Percentiles rank a stretch among this genome's conserved stretches.
Conservation (phyloP, 2,329 filamentous ascomycete genomes). For the Colletotrichum karsti region DNA sequence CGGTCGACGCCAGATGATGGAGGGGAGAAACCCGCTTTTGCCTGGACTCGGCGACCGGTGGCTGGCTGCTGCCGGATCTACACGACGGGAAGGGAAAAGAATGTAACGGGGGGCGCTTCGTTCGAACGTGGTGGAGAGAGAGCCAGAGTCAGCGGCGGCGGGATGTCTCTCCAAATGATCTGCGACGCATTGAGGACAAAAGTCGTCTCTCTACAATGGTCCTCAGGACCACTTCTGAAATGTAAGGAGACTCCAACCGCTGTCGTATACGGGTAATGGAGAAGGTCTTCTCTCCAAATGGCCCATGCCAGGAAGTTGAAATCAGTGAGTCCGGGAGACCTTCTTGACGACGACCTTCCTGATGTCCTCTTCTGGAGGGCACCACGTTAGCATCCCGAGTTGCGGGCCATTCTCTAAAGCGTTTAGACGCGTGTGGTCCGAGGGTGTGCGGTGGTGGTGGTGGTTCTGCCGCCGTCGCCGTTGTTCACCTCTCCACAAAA, state of each 20-base stretch:
- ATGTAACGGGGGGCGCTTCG: slow-evolving; percentile 4
- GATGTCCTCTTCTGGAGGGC: neutral
- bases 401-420: neutral
- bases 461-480: neutral
- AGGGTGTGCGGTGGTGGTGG: neutral
- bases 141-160: neutral
- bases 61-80: slow-evolving; percentile 28
- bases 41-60: neutral
- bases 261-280: too few species aligned
- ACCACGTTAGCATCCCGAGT: neutral
- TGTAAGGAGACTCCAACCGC: neutral
- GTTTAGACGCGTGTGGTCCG: neutral
- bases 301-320: too few species aligned
- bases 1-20: too few species aligned
- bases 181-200: neutral
- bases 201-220: neutral
- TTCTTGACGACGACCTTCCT: neutral
- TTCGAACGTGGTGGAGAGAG: slow-evolving; percentile 7
- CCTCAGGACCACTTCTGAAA: neutral
- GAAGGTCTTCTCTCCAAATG: too few species aligned
- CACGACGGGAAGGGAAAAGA: slow-evolving; percentile 2
- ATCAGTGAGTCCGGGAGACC: neutral
- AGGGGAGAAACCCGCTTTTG: too few species aligned
- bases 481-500: neutral
- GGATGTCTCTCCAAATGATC: slow-evolving; percentile 12